Conservation (phyloP, 768 basidiomycete species). For the Daedalea quercina region DNA sequence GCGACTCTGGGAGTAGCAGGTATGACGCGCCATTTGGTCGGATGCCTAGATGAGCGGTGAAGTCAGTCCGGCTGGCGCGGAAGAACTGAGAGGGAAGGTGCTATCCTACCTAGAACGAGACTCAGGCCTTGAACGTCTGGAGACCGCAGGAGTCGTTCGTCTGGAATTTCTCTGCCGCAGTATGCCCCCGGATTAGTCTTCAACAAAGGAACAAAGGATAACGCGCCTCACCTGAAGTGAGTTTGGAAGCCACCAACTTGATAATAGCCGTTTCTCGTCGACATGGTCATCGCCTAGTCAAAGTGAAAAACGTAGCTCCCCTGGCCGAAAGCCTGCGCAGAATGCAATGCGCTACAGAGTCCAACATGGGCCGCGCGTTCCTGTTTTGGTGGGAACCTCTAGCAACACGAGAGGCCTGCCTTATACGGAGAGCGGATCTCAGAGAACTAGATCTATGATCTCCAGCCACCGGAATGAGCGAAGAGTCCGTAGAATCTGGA, state of each 20-base stretch:
- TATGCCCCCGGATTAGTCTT: not conserved
- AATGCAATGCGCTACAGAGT: too few relatives aligned
- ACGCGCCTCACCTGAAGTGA: conserved; percentile 4
- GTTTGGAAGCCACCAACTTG: conserved; percentile 14
- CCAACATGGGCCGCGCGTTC: too few relatives aligned
- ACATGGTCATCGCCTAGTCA: not conserved
- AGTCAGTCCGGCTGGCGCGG: too few relatives aligned
- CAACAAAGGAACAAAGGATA: not conserved
- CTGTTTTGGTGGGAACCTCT: too few relatives aligned
- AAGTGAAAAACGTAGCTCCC: too few relatives aligned
- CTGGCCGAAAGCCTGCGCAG: too few relatives aligned
- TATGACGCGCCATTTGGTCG: conserved; percentile 19
- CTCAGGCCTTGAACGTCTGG: conserved; percentile 2
- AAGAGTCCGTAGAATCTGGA: too few relatives aligned
- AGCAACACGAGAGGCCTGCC: too few relatives aligned
- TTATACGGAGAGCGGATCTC: too few relatives aligned
- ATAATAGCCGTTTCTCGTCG: conserved; percentile 4
- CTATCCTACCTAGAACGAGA: conserved; percentile 11
- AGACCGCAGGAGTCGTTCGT: conserved; percentile 2
- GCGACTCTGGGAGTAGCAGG: conserved; percentile 11
- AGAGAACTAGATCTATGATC: too few relatives aligned
- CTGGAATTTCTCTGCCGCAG: conserved; percentile 4
- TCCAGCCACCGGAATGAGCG: too few relatives aligned
- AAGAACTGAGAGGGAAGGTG: not conserved
- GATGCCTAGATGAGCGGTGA: conserved; percentile 12